These are phyloP conservation scores for Teratosphaeria zuluensis DNA, from an alignment of 2,329 filamentous ascomycete genomes.

Conservation along the genomic window DNA sequence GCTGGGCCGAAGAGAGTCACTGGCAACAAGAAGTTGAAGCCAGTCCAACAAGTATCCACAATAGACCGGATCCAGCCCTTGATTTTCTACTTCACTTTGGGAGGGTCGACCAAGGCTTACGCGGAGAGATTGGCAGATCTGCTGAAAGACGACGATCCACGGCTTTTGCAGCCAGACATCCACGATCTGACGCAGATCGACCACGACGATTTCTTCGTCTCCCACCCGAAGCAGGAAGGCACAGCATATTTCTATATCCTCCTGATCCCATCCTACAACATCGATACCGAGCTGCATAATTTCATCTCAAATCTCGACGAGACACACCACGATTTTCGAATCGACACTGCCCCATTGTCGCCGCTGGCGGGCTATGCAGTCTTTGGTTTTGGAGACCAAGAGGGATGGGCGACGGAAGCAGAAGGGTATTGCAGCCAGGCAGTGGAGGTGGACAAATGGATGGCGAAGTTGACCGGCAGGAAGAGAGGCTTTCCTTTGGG, in stretches of 20 bases:
- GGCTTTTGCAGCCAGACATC: slow-evolving; percentile 50
- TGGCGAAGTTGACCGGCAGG: slow-evolving; percentile 82
- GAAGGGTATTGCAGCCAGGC: slow-evolving; percentile 92
- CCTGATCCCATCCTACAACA: slow-evolving; percentile 84
- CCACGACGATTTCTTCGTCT: slow-evolving; percentile 86
- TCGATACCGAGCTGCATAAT: slow-evolving; percentile 80
- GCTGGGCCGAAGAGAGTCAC: slow-evolving; percentile 21
- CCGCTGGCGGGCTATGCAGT: slow-evolving; percentile 76
- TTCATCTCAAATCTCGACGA: slow-evolving; percentile 82
- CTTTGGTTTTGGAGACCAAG: slow-evolving; percentile 84
- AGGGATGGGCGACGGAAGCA: slow-evolving; percentile 83
- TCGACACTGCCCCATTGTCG: slow-evolving; percentile 77
- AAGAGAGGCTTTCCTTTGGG: slow-evolving; percentile 85
- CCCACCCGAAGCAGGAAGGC: slow-evolving; percentile 45
- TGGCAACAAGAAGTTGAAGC: slow-evolving; percentile 17
- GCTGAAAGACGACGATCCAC: slow-evolving; percentile 35
- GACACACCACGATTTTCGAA: slow-evolving; percentile 92
- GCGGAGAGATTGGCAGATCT: slow-evolving; percentile 52
- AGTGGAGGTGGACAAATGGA: slow-evolving; percentile 84
- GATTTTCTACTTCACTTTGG: slow-evolving; percentile 84
- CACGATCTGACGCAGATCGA: slow-evolving; percentile 78
- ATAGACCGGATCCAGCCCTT: slow-evolving; percentile 51
- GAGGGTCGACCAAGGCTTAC: slow-evolving; percentile 68
- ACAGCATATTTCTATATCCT: slow-evolving; percentile 69
- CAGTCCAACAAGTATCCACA: not conserved